Base-by-base conservation (phyloP, 805 yeast genomes). In the Candida corydali region DNA sequence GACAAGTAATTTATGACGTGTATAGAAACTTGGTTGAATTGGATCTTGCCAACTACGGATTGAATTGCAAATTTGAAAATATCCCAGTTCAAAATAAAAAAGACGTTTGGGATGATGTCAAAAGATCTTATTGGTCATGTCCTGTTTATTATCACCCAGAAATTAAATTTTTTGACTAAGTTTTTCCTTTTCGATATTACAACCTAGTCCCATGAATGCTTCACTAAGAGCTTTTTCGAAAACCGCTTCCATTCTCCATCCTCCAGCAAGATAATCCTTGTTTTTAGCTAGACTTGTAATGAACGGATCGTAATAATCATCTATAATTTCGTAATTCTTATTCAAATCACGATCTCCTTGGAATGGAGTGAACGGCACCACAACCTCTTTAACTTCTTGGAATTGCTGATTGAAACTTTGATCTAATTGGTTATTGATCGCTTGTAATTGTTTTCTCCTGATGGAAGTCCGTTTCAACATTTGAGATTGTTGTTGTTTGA, bases 161-260 rank as follows among this genome's bases (percentile, higher is more conserved):
- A 39, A 76, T 70, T 8, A 62, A 63, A 36, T 79, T 79, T 47
- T 51, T 62, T 29, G 65, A 17, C 20, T 23, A 6, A 15, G 4
- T 26, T 64, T 65, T 37, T 67, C 72, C 34, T 46, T 38, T 29
- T 78, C 82, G 18, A 93, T 74, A 40, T 82, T 73, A 56, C 96
- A 88, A 11, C 86, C 89, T 41, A 93, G 65, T 0, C 98, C 97
- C 64, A 80, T 76, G 49, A 89, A 91, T 5, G 98, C 97, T 46
- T 85, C 93, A 40, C 84, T 83, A 36, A 93, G 64, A 4, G 91
- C 80, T 46, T 91, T 75, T 46, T 79, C 78, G 52, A 82, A 86
- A 14, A 84, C 88, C 22, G 63, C 66, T 34, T 77, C 75, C 19
- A 85, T 67, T 41, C 80, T 73, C 73, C 88, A 88, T 1, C 98